These are phyloP conservation scores for Brassica carinata DNA, from an alignment of 345 rosid species.

Conservation along the genomic window DNA sequence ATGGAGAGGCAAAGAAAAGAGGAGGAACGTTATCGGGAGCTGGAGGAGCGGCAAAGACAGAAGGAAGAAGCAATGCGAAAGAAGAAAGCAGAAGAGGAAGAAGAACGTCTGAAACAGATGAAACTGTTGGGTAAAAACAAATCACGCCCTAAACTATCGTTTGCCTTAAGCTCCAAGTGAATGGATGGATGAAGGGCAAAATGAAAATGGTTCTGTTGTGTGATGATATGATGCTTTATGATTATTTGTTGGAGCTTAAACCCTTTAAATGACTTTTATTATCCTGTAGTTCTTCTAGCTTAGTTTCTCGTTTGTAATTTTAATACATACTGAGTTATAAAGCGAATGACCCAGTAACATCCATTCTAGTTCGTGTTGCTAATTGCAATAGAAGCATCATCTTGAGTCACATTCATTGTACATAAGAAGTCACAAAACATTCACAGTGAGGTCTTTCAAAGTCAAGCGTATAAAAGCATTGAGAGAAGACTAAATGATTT, in stretches of 20 bases:
- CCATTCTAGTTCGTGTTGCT: no score
- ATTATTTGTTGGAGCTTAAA: slow-evolving; percentile 14
- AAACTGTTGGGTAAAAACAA: slow-evolving; percentile 96
- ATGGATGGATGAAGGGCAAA: neutral
- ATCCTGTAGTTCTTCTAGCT: neutral
- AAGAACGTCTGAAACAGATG: slow-evolving; percentile 86
- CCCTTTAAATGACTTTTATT: neutral
- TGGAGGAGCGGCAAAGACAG: slow-evolving; percentile 79
- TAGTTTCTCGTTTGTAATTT: slow-evolving; percentile 16
- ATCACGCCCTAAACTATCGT: slow-evolving; percentile 86
- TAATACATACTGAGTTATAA: no score
- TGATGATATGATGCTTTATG: neutral
- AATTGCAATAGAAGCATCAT: slow-evolving; percentile 4
- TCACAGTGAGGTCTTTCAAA: slow-evolving; percentile 4
- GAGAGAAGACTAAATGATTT: slow-evolving; percentile 9
- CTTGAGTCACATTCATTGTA: slow-evolving; percentile 5
- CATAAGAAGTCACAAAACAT: slow-evolving; percentile 12
- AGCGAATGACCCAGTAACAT: no score
- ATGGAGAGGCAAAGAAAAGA: slow-evolving; percentile 79
- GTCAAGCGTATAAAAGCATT: slow-evolving; percentile 15
- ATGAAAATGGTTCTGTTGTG: neutral
- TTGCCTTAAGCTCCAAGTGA: slow-evolving; percentile 87
- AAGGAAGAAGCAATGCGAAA: slow-evolving; percentile 83
- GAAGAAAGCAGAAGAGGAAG: slow-evolving; percentile 92
- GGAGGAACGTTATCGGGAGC: slow-evolving; percentile 79